Percentiles rank a stretch among this genome's conserved stretches.
These are phyloP conservation scores for Nakaseomyces nivariensis DNA, from an alignment of 1,139 yeast genomes.

Conservation along the genomic window DNA sequence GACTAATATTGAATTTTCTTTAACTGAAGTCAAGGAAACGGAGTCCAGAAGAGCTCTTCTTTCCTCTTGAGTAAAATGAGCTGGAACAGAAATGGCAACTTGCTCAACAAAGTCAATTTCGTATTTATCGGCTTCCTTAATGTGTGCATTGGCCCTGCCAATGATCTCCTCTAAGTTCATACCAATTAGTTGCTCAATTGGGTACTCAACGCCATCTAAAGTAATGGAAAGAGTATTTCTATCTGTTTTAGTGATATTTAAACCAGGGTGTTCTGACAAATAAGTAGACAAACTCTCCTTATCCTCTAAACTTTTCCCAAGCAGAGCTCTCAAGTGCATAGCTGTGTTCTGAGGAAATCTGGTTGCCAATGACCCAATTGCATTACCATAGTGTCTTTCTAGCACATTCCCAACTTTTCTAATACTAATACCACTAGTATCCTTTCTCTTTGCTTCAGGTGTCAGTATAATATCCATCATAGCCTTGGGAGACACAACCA, in stretches of 20 bases:
- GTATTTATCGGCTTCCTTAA: conserved; percentile 33
- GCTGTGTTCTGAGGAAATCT: conserved; percentile 68
- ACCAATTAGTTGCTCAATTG: conserved; percentile 75
- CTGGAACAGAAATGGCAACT: conserved; percentile 56
- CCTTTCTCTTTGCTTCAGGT: conserved; percentile 86
- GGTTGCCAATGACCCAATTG: conserved; percentile 59
- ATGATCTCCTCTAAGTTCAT: conserved; percentile 68
- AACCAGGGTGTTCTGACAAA: conserved; percentile 50
- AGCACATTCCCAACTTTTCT: conserved; percentile 38
- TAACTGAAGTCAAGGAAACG: conserved; percentile 30
- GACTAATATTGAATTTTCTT: conserved; percentile 53
- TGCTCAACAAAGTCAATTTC: conserved; percentile 51
- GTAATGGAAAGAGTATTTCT: conserved; percentile 50
- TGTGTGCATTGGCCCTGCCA: conserved; percentile 47
- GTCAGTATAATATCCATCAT: conserved; percentile 82
- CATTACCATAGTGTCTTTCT: conserved; percentile 72
- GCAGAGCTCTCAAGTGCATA: conserved; percentile 54
- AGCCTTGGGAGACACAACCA: conserved; percentile 81
- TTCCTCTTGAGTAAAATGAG: conserved; percentile 53
- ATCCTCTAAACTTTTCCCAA: conserved; percentile 52
- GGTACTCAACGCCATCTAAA: conserved; percentile 39
- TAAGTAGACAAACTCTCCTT: conserved; percentile 40
- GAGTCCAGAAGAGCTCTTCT: conserved; percentile 68
- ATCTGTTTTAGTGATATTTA: conserved; percentile 39
- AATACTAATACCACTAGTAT: conserved; percentile 66